Percentiles rank a stretch among this genome's conserved stretches.
Evolutionary conservation across 257 asterid genomes (phyloP).

Genomic region (Cynanchum wilfordii): DNA sequence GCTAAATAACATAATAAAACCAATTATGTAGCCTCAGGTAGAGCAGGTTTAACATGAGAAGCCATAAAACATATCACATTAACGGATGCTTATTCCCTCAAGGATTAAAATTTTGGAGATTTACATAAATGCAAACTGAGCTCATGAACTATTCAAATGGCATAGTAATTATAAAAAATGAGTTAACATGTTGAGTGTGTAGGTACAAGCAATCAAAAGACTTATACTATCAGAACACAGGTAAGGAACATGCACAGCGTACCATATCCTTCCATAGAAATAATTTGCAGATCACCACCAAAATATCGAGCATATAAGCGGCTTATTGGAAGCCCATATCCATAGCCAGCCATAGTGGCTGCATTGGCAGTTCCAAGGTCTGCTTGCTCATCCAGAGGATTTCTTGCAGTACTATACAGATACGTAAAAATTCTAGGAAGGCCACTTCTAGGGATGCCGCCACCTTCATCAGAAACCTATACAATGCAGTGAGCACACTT

Average conservation of each 20-base stretch:
- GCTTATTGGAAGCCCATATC: constrained; percentile 92
- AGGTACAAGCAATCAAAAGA: not conserved
- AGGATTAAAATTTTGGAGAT: not conserved
- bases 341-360: constrained; percentile 87
- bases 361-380: constrained; percentile 54
- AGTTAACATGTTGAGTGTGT: not conserved
- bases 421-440: constrained; percentile 80
- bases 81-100: not conserved
- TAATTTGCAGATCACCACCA: constrained; percentile 91
- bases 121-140: not conserved
- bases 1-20: not conserved
- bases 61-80: not conserved
- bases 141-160: not conserved
- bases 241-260: constrained; percentile 11
- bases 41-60: not conserved
- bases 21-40: not conserved
- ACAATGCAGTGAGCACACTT: constrained; percentile 2
- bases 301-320: constrained; percentile 90
- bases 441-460: constrained; percentile 92
- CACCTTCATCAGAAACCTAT: constrained; percentile 98
- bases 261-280: constrained; percentile 99
- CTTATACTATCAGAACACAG: not conserved
- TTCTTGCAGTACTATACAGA: constrained; percentile 85
- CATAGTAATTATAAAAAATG: not conserved
- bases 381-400: constrained; percentile 60